These are phyloP conservation scores for Neonectria coccinea DNA, from an alignment of 2,329 filamentous ascomycete genomes.

Conservation along the genomic window DNA sequence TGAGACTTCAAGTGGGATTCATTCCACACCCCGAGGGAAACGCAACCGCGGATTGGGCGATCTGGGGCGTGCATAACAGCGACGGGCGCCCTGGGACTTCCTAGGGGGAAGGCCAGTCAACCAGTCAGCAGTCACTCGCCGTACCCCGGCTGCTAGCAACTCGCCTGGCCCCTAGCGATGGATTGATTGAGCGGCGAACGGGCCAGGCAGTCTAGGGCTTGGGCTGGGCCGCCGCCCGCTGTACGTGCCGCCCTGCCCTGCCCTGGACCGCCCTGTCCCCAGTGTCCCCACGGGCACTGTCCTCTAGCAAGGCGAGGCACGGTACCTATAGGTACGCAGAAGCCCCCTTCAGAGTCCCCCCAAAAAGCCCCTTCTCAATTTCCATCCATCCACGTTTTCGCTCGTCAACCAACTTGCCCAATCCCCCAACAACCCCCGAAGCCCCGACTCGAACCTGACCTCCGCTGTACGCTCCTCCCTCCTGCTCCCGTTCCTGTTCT, in stretches of 20 bases:
- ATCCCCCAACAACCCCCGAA: constrained; percentile 45
- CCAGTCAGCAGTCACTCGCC: constrained; percentile 18
- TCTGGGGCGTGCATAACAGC: constrained; percentile 26
- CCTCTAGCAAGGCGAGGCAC: neutral
- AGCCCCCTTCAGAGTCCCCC: constrained; percentile 20
- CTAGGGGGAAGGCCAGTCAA: neutral
- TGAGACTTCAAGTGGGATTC: constrained; percentile 28
- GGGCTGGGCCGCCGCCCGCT: constrained; percentile 5
- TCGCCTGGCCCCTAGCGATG: neutral
- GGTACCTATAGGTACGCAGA: constrained; percentile 22
- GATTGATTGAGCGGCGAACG: neutral
- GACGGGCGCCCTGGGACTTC: constrained; percentile 20
- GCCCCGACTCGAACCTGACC: constrained; percentile 27
- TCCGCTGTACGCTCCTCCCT: constrained; percentile 24
- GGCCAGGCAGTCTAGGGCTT: no score
- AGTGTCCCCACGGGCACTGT: neutral
- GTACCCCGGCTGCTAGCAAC: constrained; percentile 11
- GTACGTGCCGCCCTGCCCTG: neutral
- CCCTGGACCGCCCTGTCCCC: constrained; percentile 16
- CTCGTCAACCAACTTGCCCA: constrained; percentile 49
- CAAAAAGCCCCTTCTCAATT: constrained; percentile 49
- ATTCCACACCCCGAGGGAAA: constrained; percentile 20
- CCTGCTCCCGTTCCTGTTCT: constrained; percentile 1
- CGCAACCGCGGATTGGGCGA: constrained; percentile 25
- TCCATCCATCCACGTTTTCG: constrained; percentile 49